Conservation (phyloP, 805 yeast species). For the Starmerella bombicola region DNA sequence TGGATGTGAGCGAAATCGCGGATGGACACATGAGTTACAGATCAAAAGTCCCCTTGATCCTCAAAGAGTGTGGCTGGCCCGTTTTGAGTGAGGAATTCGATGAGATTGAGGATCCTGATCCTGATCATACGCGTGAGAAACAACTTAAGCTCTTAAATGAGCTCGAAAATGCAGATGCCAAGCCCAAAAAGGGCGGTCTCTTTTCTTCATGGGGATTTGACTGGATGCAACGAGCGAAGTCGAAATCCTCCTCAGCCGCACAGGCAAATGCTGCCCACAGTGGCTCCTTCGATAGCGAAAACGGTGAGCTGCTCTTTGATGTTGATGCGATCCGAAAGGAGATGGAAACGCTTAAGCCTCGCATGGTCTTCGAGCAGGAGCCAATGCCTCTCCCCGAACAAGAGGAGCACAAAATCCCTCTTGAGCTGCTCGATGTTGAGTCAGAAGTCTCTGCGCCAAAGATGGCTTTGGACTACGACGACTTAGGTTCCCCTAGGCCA, state of each 20-base stretch:
- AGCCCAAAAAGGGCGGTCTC: slow-evolving; percentile 29
- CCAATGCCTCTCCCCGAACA: slow-evolving; percentile 12
- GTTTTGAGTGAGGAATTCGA: slow-evolving; percentile 82
- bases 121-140: slow-evolving; percentile 62
- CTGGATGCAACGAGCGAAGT: slow-evolving; percentile 42
- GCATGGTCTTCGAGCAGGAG: slow-evolving; percentile 22
- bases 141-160: slow-evolving; percentile 73
- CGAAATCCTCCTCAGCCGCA: slow-evolving; percentile 9
- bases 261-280: slow-evolving; percentile 26
- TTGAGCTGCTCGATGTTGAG: slow-evolving; percentile 11
- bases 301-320: slow-evolving; percentile 31
- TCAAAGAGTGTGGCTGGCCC: slow-evolving; percentile 60
- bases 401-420: slow-evolving; percentile 6
- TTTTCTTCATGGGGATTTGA: slow-evolving; percentile 32
- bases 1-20: slow-evolving; percentile 74
- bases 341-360: slow-evolving; percentile 26
- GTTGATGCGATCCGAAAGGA: slow-evolving; percentile 31
- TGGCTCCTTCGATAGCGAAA: neutral
- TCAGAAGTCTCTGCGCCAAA: slow-evolving; percentile 8
- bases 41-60: slow-evolving; percentile 74
- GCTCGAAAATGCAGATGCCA: slow-evolving; percentile 31
- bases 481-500: slow-evolving; percentile 8
- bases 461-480: slow-evolving; percentile 14
- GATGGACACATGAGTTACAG: slow-evolving; percentile 98
- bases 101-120: slow-evolving; percentile 93